phyloP scores from a whole-genome alignment of 2,329 filamentous ascomycete genomes.

The Daldinia sp. region DNA sequence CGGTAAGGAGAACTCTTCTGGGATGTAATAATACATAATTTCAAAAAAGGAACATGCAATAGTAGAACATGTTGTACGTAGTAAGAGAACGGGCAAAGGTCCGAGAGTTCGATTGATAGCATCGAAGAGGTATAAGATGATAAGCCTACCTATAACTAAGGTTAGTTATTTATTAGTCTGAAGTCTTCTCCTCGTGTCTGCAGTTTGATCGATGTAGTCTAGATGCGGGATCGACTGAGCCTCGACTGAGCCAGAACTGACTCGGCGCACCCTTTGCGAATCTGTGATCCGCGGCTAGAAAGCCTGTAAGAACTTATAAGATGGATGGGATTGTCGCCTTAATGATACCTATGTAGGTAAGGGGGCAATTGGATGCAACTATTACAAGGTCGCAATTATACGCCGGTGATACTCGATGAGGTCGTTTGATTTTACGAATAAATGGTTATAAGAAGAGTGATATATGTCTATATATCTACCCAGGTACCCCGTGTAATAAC shows the following conservation, averaged over 20 bases:
- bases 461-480: background rate
- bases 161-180: background rate
- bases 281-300: background rate
- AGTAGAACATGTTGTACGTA: background rate
- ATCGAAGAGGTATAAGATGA: background rate
- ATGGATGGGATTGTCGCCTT: slow-evolving; percentile 2
- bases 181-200: slow-evolving; percentile 3
- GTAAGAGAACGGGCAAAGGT: background rate
- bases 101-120: background rate
- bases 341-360: background rate
- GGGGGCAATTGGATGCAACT: background rate
- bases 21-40: background rate
- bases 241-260: slow-evolving; percentile 37
- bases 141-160: no score
- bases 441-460: background rate
- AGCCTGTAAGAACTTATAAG: slow-evolving; percentile 5
- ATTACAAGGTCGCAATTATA: background rate
- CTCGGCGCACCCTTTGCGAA: slow-evolving; percentile 19
- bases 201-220: slow-evolving; percentile 14
- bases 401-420: background rate
- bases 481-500: no score
- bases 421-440: background rate
- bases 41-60: background rate
- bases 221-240: slow-evolving; percentile 37
- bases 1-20: background rate